Evolutionary conservation across 148 eudicot genomes (phyloP), one percentile per base, ranked within the genome.

Genomic region (Fagopyrum esculentum): DNA sequence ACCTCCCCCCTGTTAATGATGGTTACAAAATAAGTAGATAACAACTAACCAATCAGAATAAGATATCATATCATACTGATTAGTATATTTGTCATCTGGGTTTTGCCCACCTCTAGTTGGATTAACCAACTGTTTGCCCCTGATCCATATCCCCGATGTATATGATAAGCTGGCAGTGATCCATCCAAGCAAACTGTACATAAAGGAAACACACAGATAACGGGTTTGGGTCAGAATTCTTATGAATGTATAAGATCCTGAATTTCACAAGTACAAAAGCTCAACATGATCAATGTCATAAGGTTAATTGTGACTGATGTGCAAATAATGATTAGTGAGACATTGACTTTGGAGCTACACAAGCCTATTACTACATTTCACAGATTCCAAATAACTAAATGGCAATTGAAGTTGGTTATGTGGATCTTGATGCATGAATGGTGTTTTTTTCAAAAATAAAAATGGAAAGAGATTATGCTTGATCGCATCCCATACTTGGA

Each of bases 41-140:
- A 4, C 12, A 63, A 10, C 45, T 29, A 63, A 35, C 69, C 15
- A 63, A 30, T 45, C 69, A 63, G 12, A 29, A 63, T 35, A 4
- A 30, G 30, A 59, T 22, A 22, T 9, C 44, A 63, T 12, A 5
- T 16, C 26, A 16, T 56, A 63, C 5, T 5, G 30, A 35, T 63
- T 30, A 63, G 45, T 12, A 11, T 35, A 63, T 63, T 4, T 63
- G 45, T 35, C 13, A 30, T 63, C 13, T n/a, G 45, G 69, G 69
- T 10, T 63, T 63, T 47, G 29, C 49, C 80, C 80, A 94, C 99
- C 97, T 95, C 99, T 59, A 95, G 82, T 78, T 95, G 89, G 82
- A 95, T 78, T 68, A 95, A 89, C 99, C 99, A 95, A 83, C 97
- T 92, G 82, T 90, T 89, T 81, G 86, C 93, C 61, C 99, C 99